Evolutionary conservation across 2,329 filamentous ascomycete genomes (phyloP).

Genomic region (Aureobasidium sp.): DNA sequence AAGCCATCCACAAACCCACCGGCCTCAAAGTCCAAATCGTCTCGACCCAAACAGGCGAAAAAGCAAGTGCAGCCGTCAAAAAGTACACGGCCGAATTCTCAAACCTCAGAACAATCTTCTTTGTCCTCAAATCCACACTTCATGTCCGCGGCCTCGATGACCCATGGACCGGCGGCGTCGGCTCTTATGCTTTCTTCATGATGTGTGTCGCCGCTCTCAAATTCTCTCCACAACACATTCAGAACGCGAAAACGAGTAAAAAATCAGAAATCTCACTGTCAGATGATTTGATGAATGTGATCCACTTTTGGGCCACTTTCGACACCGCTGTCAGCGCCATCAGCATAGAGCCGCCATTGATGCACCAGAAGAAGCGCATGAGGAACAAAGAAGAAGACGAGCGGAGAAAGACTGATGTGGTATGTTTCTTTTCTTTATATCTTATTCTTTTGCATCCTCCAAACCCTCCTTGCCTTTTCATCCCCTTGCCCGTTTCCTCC

Average conservation of each 20-base stretch:
- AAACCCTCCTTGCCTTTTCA: neutral
- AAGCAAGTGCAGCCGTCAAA: constrained; percentile 38
- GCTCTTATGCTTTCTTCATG: constrained; percentile 50
- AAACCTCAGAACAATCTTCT: constrained; percentile 44
- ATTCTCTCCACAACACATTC: constrained; percentile 24
- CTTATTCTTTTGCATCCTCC: too few species aligned
- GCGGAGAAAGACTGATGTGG: neutral
- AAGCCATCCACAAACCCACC: constrained; percentile 39
- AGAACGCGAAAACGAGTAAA: neutral
- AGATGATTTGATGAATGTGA: constrained; percentile 41
- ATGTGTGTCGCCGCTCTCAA: constrained; percentile 51
- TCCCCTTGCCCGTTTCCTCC: too few species aligned
- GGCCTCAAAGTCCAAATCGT: constrained; percentile 49
- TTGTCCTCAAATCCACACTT: constrained; percentile 44
- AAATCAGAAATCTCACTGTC: neutral
- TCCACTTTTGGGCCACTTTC: constrained; percentile 44
- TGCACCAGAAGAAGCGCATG: constrained; percentile 34
- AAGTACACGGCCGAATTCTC: constrained; percentile 45
- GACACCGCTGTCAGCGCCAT: constrained; percentile 43
- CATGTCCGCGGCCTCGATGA: constrained; percentile 45
- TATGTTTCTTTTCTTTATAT: too few species aligned
- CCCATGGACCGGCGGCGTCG: constrained; percentile 43
- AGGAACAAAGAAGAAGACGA: neutral
- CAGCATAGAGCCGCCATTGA: constrained; percentile 41
- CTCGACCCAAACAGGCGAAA: constrained; percentile 31